Conservation (phyloP, 2,329 filamentous ascomycete genomes). For the Magnaporthiopsis incrustans region DNA sequence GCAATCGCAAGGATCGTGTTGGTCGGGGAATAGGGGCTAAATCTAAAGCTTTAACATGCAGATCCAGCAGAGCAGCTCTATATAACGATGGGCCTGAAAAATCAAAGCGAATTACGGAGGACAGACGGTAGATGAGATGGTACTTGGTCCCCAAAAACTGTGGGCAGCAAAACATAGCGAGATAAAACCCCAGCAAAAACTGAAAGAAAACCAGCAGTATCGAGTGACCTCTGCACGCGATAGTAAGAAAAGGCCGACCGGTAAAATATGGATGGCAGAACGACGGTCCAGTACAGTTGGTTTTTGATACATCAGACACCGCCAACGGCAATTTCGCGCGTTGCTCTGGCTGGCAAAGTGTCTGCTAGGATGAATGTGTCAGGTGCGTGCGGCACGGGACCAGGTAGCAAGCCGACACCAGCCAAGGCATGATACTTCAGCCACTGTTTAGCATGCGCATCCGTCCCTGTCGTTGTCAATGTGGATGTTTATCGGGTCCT, state of each 20-base stretch:
- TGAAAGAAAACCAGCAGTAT: neutral
- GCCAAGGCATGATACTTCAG: neutral
- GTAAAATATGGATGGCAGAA: neutral
- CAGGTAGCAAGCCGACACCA: neutral
- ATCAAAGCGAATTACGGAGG: neutral
- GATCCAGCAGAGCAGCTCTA: neutral
- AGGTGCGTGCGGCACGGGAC: neutral
- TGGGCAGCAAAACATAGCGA: neutral
- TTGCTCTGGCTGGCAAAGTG: neutral
- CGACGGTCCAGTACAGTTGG: neutral
- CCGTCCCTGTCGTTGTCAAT: constrained; percentile 89
- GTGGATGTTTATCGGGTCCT: constrained; percentile 96
- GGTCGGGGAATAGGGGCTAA: neutral
- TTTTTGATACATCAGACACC: neutral
- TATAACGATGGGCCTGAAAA: neutral
- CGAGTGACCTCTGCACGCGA: neutral
- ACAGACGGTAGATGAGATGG: neutral
- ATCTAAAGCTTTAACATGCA: neutral
- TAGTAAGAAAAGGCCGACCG: neutral
- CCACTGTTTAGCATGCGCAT: constrained; percentile 70
- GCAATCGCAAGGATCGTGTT: neutral
- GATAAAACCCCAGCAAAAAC: neutral
- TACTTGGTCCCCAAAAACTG: neutral
- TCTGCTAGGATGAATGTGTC: neutral
- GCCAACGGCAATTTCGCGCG: neutral